phyloP scores from a whole-genome alignment of 2,329 filamentous ascomycete genomes.

The Pseudocercospora crystallina region DNA sequence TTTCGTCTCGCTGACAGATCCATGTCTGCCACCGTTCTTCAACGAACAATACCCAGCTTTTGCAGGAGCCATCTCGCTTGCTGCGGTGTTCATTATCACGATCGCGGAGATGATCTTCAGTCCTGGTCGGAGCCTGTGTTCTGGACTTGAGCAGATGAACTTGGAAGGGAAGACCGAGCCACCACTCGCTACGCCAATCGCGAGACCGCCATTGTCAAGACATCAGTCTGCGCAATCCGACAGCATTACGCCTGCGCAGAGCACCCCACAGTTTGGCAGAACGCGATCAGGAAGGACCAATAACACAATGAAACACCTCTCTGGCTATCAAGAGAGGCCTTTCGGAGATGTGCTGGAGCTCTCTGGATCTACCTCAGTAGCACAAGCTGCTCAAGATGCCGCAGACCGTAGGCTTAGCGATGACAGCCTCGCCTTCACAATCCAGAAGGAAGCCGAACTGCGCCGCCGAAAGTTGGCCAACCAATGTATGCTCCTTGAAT shows the following conservation, averaged over 20 bases:
- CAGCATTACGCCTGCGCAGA: conserved; percentile 63
- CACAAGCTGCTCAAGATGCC: not conserved
- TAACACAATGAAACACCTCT: conserved; percentile 9
- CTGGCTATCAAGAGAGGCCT: not conserved
- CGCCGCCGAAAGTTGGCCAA: conserved; percentile 61
- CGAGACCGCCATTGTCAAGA: not conserved
- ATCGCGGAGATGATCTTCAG: conserved; percentile 54
- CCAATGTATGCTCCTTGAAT: conserved; percentile 70
- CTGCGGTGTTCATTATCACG: conserved; percentile 36
- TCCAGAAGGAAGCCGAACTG: conserved; percentile 30
- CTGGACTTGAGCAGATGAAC: conserved; percentile 1
- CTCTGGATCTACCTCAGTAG: not conserved
- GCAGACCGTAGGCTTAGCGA: conserved; percentile 9
- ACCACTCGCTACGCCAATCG: not conserved
- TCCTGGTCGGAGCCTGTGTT: conserved; percentile 21
- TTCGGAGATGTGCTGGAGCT: not conserved
- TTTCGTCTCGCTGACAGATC: conserved; percentile 58
- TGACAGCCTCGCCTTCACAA: conserved; percentile 12
- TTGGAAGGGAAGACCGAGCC: too few species aligned
- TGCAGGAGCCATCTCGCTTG: conserved; percentile 76
- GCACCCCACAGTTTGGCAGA: conserved; percentile 63
- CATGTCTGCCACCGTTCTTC: conserved; percentile 72
- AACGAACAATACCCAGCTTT: conserved; percentile 72
- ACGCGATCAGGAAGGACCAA: conserved; percentile 19
- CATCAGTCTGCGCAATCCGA: conserved; percentile 1